Conservation (phyloP, 164 flowering plant species). For the Chloranthus sessilifolius region DNA sequence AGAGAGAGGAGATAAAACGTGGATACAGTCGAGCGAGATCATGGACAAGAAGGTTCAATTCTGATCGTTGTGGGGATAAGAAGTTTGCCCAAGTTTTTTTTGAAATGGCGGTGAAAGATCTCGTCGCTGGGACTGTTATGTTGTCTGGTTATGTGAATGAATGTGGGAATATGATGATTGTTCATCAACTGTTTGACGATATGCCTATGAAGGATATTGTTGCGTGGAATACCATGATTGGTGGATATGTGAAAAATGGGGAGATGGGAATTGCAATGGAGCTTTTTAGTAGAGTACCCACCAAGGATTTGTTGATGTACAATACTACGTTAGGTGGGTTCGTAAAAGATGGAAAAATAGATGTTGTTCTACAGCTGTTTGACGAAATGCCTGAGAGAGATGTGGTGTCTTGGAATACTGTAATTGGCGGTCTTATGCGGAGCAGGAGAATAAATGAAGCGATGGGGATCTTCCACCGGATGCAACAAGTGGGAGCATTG, state of each 20-base stretch:
- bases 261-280: conserved; percentile 25
- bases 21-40: no score
- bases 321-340: conserved; percentile 29
- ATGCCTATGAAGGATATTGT: conserved; percentile 21
- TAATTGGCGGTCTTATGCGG: conserved; percentile 27
- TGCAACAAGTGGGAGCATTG: conserved; percentile 51
- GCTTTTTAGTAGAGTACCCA: conserved; percentile 21
- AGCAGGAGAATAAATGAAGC: conserved; percentile 21
- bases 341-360: conserved; percentile 19
- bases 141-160: no score
- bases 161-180: conserved; percentile 9
- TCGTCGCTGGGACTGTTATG: no score
- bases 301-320: conserved; percentile 23
- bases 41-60: no score
- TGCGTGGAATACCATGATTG: conserved; percentile 19
- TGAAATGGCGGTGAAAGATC: no score
- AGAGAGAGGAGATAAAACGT: no score
- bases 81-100: no score
- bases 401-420: conserved; percentile 28
- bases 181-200: conserved; percentile 16
- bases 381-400: conserved; percentile 27
- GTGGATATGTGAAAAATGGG: conserved; percentile 16
- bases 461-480: conserved; percentile 18
- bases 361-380: conserved; percentile 15
- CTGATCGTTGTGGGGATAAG: no score